phyloP scores from a whole-genome alignment of 129 eudicot genomes.

The Helianthus tuberosus region DNA sequence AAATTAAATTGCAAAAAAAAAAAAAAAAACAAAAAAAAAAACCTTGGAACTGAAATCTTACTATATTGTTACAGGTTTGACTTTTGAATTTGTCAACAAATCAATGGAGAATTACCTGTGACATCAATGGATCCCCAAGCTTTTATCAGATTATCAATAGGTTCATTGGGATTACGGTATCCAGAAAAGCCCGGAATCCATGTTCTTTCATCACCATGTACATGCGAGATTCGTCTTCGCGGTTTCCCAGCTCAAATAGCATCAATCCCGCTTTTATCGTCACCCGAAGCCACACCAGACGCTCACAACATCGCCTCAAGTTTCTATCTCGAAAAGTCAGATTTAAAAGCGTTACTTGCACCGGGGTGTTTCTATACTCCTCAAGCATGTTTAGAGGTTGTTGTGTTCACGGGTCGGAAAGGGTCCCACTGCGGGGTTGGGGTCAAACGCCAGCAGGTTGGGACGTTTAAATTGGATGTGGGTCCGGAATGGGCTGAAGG shows the following conservation, averaged over 20 bases:
- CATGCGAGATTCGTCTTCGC: conserved; percentile 85
- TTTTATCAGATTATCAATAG: conserved; percentile 72
- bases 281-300: conserved; percentile 75
- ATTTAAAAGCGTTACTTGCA: conserved; percentile 61
- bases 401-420: conserved; percentile 69
- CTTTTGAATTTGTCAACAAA: conserved; percentile 13
- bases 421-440: conserved; percentile 87
- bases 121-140: conserved; percentile 92
- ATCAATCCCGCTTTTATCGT: conserved; percentile 64
- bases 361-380: conserved; percentile 81
- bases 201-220: conserved; percentile 55
- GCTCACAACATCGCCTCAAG: conserved; percentile 68
- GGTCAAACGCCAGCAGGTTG: conserved; percentile 68
- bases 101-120: conserved; percentile 51
- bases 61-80: conserved; percentile 28
- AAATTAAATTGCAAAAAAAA: not conserved
- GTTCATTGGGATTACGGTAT: conserved; percentile 68
- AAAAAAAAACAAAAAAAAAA: not conserved
- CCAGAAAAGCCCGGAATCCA: conserved; percentile 57
- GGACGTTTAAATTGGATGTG: conserved; percentile 71
- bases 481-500: conserved; percentile 88
- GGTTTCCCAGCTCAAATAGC: conserved; percentile 86
- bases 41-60: not conserved
- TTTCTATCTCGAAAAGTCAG: conserved; percentile 85
- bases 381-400: conserved; percentile 71